Base-by-base conservation (phyloP, 2,329 filamentous ascomycete species). In the Phialophora chinensis region DNA sequence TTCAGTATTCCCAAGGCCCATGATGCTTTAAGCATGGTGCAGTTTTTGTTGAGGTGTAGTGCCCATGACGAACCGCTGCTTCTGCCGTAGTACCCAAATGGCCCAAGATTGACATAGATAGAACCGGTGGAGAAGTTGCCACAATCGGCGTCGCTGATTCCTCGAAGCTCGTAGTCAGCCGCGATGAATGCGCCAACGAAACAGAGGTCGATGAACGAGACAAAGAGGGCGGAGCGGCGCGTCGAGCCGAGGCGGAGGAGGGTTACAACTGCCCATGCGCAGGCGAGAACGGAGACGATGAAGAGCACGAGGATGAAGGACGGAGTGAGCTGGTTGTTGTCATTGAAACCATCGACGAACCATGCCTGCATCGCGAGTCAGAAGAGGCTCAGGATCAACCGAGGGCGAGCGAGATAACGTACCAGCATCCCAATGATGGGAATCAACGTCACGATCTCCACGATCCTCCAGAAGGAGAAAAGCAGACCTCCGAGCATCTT, bases 1-100 rank as follows among this genome's bases (percentile, higher is more conserved):
- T 95, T 91, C 85, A 97, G 96, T 77, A 98, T 97, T 57, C 87
- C 92, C 72, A 97, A 89, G 2, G 92, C 94, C 80, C 92, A 98
- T 72, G 84, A 86, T 0, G 93, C 90, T 86, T 97, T 98, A 75
- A 97, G 87, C 92, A 97, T 95, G 58, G 90, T 87, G 80, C 94
- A 98, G 4, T 88, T 87, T 84, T 94, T 94, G 78, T 91, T 84
- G 44, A 88, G 78, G 61, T 84, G 78, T 49, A 88, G 75, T 50
- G 83, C 78, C 66, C 87, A 80, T 8, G 74, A 74, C 63, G 79
- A 84, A 60, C 79, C 79, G 33, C 79, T 81, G 38, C 78, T 72
- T 7, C 73, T 69, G 14, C 82, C 82, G 52, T 86, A 86, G 69
- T 79, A 82, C 33, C 87, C 85, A 68, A 91, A 86, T 12, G 85